phyloP scores from a whole-genome alignment of 176 grass and related monocot genomes.

The Phoenix roebelenii region DNA sequence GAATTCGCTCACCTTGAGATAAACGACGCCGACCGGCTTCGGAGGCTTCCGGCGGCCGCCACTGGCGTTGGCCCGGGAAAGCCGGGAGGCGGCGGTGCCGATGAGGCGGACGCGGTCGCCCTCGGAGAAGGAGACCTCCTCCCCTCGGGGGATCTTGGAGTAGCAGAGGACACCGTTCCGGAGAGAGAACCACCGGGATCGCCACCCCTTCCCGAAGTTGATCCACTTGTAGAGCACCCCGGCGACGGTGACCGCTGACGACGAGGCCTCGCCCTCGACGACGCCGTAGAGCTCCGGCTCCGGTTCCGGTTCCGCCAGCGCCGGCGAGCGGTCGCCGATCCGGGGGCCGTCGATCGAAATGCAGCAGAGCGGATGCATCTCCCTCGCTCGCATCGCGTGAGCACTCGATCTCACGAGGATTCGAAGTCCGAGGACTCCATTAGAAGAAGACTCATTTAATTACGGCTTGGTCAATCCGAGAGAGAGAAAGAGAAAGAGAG shows the following conservation, averaged over 20 bases:
- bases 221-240: constrained; percentile 92
- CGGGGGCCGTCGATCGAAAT: constrained; percentile 51
- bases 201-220: constrained; percentile 87
- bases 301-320: neutral
- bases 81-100: constrained; percentile 25
- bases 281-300: neutral
- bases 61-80: neutral
- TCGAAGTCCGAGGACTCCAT: too few relatives aligned
- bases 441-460: too few relatives aligned
- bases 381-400: constrained; percentile 40
- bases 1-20: constrained; percentile 56
- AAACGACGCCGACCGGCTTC: constrained; percentile 49
- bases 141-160: constrained; percentile 63
- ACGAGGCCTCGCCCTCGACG: neutral
- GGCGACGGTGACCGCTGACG: constrained; percentile 24
- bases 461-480: too few relatives aligned
- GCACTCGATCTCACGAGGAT: too few relatives aligned
- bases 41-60: constrained; percentile 11
- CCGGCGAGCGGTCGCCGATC: constrained; percentile 17
- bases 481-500: too few relatives aligned
- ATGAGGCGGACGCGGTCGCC: constrained; percentile 38
- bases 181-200: constrained; percentile 76
- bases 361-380: constrained; percentile 96
- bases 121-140: neutral
- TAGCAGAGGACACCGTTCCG: constrained; percentile 71